Percentiles rank a stretch among this genome's conserved stretches.
Conservation (phyloP, 805 yeast genomes). For the Lachancea meyersii region DNA sequence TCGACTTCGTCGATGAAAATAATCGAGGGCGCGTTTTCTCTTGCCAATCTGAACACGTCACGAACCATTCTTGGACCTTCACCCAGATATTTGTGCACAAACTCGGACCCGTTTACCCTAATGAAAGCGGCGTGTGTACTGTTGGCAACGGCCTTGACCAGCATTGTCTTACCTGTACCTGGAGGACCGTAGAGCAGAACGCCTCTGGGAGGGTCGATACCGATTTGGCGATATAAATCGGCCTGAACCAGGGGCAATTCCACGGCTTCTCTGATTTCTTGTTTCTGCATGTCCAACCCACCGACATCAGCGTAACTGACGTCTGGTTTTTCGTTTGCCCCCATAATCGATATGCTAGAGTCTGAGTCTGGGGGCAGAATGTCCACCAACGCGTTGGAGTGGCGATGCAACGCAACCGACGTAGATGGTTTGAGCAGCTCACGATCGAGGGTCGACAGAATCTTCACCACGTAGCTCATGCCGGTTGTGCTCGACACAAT, state of each 20-base stretch:
- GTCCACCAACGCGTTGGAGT: slow-evolving; percentile 95
- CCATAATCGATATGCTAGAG: slow-evolving; percentile 88
- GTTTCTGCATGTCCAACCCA: slow-evolving; percentile 98
- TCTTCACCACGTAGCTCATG: slow-evolving; percentile 92
- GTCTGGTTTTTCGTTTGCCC: slow-evolving; percentile 88
- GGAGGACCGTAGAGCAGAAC: slow-evolving; percentile 98
- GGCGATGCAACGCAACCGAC: slow-evolving; percentile 96
- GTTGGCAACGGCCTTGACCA: slow-evolving; percentile 98
- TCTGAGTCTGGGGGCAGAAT: slow-evolving; percentile 98
- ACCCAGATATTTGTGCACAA: slow-evolving; percentile 95
- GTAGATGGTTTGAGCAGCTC: slow-evolving; percentile 92
- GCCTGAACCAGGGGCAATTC: slow-evolving; percentile 95
- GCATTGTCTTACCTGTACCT: slow-evolving; percentile 98
- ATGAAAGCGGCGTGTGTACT: slow-evolving; percentile 92
- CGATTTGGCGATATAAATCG: slow-evolving; percentile 92
- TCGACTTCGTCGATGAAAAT: slow-evolving; percentile 98
- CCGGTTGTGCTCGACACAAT: slow-evolving; percentile 97
- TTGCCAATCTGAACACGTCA: slow-evolving; percentile 93
- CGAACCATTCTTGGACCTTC: slow-evolving; percentile 99
- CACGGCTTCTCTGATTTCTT: slow-evolving; percentile 97
- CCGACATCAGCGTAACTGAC: slow-evolving; percentile 97
- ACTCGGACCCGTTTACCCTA: slow-evolving; percentile 96
- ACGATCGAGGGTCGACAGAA: slow-evolving; percentile 88
- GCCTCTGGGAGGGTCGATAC: slow-evolving; percentile 98
- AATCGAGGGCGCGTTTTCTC: slow-evolving; percentile 95